Evolutionary conservation across 23 red algal genomes (phyloP).

Genomic region (Gracilaria gracilis): DNA sequence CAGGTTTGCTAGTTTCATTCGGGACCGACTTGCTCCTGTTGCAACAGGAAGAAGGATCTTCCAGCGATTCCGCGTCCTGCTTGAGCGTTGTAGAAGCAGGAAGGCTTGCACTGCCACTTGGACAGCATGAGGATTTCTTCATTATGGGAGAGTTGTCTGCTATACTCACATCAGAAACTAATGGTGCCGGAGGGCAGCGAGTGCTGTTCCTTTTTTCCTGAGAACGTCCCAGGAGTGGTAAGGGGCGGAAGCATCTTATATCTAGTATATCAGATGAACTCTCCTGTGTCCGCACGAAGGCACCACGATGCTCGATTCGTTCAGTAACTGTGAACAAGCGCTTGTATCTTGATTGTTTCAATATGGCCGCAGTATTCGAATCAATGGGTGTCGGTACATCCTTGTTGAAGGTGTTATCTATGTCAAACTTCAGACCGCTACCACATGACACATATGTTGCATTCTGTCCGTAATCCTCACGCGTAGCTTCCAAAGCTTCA

Average conservation of each 20-base stretch:
- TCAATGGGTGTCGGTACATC: slow-evolving; percentile 61
- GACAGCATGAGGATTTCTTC: neutral
- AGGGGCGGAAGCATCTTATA: slow-evolving; percentile 23
- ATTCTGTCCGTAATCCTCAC: slow-evolving; percentile 90
- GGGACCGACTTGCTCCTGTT: neutral
- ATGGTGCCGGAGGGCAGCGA: neutral
- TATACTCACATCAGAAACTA: neutral
- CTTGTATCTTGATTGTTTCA: slow-evolving; percentile 65
- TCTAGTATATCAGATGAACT: neutral
- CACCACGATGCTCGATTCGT: slow-evolving; percentile 57
- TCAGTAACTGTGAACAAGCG: slow-evolving; percentile 50
- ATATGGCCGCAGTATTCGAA: slow-evolving; percentile 83
- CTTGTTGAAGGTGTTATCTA: slow-evolving; percentile 57
- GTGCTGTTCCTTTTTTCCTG: neutral
- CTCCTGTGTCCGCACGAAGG: slow-evolving; percentile 22
- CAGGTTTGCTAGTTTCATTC: neutral
- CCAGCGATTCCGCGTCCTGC: neutral
- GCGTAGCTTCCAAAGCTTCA: slow-evolving; percentile 41
- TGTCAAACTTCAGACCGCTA: slow-evolving; percentile 72
- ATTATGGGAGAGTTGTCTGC: neutral
- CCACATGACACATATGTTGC: slow-evolving; percentile 73
- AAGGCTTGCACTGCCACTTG: neutral
- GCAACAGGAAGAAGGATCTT: neutral
- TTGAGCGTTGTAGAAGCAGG: neutral
- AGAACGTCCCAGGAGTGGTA: neutral